Percentiles rank a stretch among this genome's conserved stretches.
Evolutionary conservation across 176 grass and related monocot genomes (phyloP).

Genomic region (bread wheat (Triticum aestivum)): IWGSC_CS_RefSeq_v2.1 NC_057806.1:231620545-231621044

Average conservation of each 20-base stretch:
- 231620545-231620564: conserved; percentile 54
- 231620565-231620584: conserved; percentile 85
- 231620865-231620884: too few species aligned
- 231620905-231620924: too few species aligned
- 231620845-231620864: too few species aligned
- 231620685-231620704: background rate
- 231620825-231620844: too few species aligned
- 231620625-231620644: background rate
- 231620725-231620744: background rate
- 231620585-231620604: conserved; percentile 86
- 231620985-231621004: too few species aligned
- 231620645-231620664: conserved; percentile 5
- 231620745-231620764: background rate
- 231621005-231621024: too few species aligned
- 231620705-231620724: background rate
- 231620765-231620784: background rate
- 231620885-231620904: too few species aligned
- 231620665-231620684: conserved; percentile 10
- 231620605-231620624: conserved; percentile 72
- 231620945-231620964: too few species aligned
- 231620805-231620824: background rate
- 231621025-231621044: too few species aligned
- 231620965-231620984: too few species aligned
- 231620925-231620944: too few species aligned
- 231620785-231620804: background rate